phyloP scores from a whole-genome alignment of 2,329 filamentous ascomycete species.

The Fusarium humuli region DNA sequence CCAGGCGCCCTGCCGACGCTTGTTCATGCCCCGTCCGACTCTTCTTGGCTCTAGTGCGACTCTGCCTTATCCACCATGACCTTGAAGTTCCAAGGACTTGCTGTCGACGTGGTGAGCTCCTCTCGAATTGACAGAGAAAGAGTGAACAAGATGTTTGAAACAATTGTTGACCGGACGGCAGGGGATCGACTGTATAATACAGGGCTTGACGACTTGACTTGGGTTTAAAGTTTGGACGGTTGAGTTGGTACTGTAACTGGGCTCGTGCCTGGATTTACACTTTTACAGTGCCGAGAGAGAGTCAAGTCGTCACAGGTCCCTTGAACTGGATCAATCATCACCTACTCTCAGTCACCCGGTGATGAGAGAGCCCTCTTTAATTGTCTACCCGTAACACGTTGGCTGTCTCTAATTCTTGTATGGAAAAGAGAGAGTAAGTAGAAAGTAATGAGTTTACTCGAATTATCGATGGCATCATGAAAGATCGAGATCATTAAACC shows the following conservation, averaged over 20 bases:
- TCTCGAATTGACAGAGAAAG: constrained; percentile 6
- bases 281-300: constrained; percentile 15
- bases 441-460: not conserved
- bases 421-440: not conserved
- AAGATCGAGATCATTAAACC: constrained; percentile 16
- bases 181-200: constrained; percentile 4
- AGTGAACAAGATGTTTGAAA: constrained; percentile 19
- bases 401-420: not conserved
- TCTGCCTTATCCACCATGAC: constrained; percentile 34
- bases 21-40: constrained; percentile 35
- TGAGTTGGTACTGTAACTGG: constrained; percentile 17
- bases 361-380: constrained; percentile 18
- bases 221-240: constrained; percentile 25
- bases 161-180: constrained; percentile 10
- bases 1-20: constrained; percentile 43
- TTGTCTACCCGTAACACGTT: not conserved
- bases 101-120: constrained; percentile 29
- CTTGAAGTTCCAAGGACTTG: constrained; percentile 31
- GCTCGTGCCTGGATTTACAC: constrained; percentile 35
- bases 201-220: not conserved
- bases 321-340: constrained; percentile 20
- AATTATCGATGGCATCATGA: not conserved
- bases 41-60: constrained; percentile 35
- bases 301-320: not conserved
- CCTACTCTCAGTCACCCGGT: constrained; percentile 16